phyloP scores from a whole-genome alignment of 441 rosid species.

The Populus hybrid region DNA sequence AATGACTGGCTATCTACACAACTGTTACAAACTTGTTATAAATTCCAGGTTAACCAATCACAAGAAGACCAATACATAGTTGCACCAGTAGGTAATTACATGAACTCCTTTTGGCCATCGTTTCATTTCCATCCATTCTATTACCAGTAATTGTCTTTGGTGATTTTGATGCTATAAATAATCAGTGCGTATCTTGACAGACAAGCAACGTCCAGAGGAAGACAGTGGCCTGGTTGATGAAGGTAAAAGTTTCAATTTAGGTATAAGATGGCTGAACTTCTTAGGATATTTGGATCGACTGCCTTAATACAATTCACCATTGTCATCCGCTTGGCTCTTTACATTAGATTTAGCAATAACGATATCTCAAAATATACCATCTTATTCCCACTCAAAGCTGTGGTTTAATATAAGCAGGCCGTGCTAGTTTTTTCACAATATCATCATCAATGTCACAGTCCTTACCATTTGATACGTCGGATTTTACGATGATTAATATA shows the following conservation, averaged over 20 bases:
- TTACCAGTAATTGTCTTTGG: too few species aligned
- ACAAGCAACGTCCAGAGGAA: neutral
- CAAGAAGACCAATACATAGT: neutral
- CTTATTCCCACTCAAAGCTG: neutral
- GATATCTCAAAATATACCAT: neutral
- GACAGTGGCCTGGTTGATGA: neutral
- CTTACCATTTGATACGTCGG: too few species aligned
- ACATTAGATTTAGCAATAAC: too few species aligned
- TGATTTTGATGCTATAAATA: too few species aligned
- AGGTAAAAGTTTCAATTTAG: constrained; percentile 13
- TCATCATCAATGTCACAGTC: neutral
- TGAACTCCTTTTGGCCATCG: too few species aligned
- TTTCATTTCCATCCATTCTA: too few species aligned
- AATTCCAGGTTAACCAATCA: neutral
- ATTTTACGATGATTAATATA: neutral
- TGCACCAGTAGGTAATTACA: neutral
- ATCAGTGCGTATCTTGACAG: neutral
- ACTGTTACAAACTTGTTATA: too few species aligned
- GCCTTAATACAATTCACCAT: neutral
- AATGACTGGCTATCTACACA: too few species aligned
- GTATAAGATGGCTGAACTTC: neutral
- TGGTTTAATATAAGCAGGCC: constrained; percentile 20
- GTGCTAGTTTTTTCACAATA: constrained; percentile 12
- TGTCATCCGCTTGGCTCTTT: constrained; percentile 6
- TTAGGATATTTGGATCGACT: neutral